Evolutionary conservation across 495 filamentous ascomycete genomes (phyloP), one percentile per base, ranked within the genome.

Genomic region (Aspergillus campestris): DNA sequence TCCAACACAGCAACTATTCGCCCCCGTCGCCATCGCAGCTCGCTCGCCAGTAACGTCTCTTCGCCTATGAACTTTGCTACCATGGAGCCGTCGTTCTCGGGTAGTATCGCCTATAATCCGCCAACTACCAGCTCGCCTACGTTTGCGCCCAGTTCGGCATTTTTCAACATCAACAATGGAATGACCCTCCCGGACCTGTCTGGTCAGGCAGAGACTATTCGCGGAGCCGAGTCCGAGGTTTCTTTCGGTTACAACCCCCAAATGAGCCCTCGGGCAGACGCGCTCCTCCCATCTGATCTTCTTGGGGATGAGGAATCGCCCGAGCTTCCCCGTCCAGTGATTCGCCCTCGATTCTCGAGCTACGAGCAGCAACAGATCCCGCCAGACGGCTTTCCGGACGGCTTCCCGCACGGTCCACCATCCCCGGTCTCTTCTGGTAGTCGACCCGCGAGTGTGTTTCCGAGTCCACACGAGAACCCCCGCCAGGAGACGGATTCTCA

Each of bases 221-320:
- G 65, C 29, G 59, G 61, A 29, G 18, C 18, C 18, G 71, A 76
- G 29, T 57, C 56, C 7, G 75, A 77, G 34, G 39, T 60, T 11
- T 65, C 80, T 34, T 75, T 73, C 42, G 79, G 65, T 4, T 24
- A 24, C 32, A 77, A 81, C 34, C 82, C 80, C 13, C 83, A 86
- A 29, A 84, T 92, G 62, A 91, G 87, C 52, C 88, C 88, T 24
- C 84, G 85, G 9, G 88, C 88, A 7, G 78, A 86, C 40, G 73
- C 83, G 15, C 70, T 92, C 24, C 66, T 94, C 18, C 88, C 88
- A 15, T 88, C 86, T 1, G 84, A 86, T 50, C 79, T 94, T 44
- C 80, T 94, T 51, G 65, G 84, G 3, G 79, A 89, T 47, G 87
- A 90, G 37, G 87, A 89, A 46, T 72, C 72, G 6, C 74, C 80